phyloP scores from a whole-genome alignment of 768 basidiomycete genomes.

The Tephrocybe sp. region DNA sequence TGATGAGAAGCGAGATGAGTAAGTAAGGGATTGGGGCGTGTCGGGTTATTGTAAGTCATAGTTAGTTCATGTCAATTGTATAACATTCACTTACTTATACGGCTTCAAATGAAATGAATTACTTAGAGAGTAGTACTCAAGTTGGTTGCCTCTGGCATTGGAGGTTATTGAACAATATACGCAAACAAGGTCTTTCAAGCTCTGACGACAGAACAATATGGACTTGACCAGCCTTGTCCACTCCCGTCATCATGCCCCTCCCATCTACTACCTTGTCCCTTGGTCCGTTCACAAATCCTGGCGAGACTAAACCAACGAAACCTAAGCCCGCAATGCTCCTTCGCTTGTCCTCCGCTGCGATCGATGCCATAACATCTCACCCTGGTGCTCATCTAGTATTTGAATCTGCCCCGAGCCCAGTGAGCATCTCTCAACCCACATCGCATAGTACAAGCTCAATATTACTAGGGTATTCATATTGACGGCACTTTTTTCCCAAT shows the following conservation, averaged over 20 bases:
- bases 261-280: slow-evolving; percentile 58
- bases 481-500: slow-evolving; percentile 65
- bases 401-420: slow-evolving; percentile 59
- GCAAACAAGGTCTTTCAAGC: slow-evolving; percentile 9
- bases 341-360: slow-evolving; percentile 68
- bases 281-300: slow-evolving; percentile 53
- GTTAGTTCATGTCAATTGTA: no score
- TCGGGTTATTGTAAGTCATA: no score
- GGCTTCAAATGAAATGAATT: no score
- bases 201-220: background rate
- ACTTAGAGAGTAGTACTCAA: no score
- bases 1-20: no score
- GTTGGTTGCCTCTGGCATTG: no score
- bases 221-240: background rate
- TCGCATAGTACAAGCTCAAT: slow-evolving; percentile 5
- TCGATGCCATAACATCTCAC: slow-evolving; percentile 61
- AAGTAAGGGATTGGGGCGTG: no score
- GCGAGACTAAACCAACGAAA: slow-evolving; percentile 52
- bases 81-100: no score
- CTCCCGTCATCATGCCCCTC: slow-evolving; percentile 53
- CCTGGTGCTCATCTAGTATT: slow-evolving; percentile 48
- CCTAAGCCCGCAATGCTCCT: slow-evolving; percentile 76
- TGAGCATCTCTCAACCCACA: slow-evolving; percentile 28
- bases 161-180: slow-evolving; percentile 12
- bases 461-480: slow-evolving; percentile 58